Base-by-base conservation (phyloP, 352 stramenopile species). In the Chloridella minuta region DNA sequence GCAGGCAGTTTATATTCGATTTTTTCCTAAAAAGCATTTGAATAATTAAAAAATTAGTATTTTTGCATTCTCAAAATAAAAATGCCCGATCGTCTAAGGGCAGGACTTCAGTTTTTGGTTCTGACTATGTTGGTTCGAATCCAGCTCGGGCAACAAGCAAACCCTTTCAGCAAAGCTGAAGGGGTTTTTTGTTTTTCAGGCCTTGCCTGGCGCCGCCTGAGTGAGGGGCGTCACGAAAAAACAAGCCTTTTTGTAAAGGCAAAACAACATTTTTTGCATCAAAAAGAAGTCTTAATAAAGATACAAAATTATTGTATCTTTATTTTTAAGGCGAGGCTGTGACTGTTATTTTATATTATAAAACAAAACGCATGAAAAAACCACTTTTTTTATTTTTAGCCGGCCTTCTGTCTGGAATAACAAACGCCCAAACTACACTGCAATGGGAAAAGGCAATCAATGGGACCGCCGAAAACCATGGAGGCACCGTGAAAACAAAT, bases 121-220 rank as follows among this genome's bases (percentile, higher is more conserved):
- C 51, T 24, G 51, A 10, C 10, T 83, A 83, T 83, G 10, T 83
- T 83, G 51, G 51, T 83, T 83, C 51, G 51, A 83, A 83, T 83
- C 51, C 51, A 83, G 2, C 10, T 83, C 2, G 51, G 51, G 51
- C 51, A 83, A 83, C 51, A 66, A 66, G 10, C 10, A 66, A 66
- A 66, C 40, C 40, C 40, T 66, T n/a, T 66, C 40, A 66, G 40
- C 40, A n/a, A 66, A 66, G 40, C 40, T 66, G 40, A 66, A n/a
- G 40, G 40, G 40, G 40, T 66, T 66, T 66, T 66, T 66, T 66
- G 40, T 18, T 66, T 66, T 66, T 66, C 10, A 10, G 40, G n/a
- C 40, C 10, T 18, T 10, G 10, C 40, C 40, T 18, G n/a, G 40
- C 40, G 10, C 40, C n/a, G 40, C 40, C n/a, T 66, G 40, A 66